Evolutionary conservation across 2,329 filamentous ascomycete species (phyloP), one percentile per base, ranked within the genome.

Genomic region (Scolecobasidium constrictum): DNA sequence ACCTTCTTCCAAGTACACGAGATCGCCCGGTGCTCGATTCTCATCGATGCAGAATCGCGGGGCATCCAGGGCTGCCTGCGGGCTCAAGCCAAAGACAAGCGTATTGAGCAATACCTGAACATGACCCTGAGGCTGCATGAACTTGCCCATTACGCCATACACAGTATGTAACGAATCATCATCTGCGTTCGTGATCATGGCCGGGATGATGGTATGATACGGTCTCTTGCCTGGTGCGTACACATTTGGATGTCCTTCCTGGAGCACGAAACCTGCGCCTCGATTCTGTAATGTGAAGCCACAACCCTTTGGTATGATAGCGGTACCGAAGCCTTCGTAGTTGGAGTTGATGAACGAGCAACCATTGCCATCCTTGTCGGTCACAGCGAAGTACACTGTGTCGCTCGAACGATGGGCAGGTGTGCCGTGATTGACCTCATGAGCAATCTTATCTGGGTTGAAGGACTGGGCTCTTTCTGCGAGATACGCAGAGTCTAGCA

Each of bases 181-280:
- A 4, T 67, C 65, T 15, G 76, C 59, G 51, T 92, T 86, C 0
- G 92, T 96, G 15, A 90, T 78, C 60, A 96, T 73, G 0, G 84
- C 90, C 0, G 92, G 90, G 53, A 98, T 98, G 60, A 98, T 96
- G 42, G 92, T 98, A 62, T 96, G 92, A 63, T 96, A 98, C 0
- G 92, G 92, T 36, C 92, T 66, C 68, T 96, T 96, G 23, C 79
- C 69, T 0, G 87, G 85, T 5, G 77, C 84, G 12, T 94, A 69
- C 16, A 71, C 73, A 56, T 96, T 96, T 1, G 88, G 86, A 56
- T 94, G 88, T 1, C 66, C 66, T 0, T 70, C 59, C 18, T 74
- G 65, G 1, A 98, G 73, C 1, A 73, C 77, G 64, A 98, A 96
- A 59, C 90, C 92, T 31, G 82, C 79, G 5, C 85, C 92, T 2